phyloP scores from a whole-genome alignment of 2,329 filamentous ascomycete genomes.

The Delphinella strobiligena region DNA sequence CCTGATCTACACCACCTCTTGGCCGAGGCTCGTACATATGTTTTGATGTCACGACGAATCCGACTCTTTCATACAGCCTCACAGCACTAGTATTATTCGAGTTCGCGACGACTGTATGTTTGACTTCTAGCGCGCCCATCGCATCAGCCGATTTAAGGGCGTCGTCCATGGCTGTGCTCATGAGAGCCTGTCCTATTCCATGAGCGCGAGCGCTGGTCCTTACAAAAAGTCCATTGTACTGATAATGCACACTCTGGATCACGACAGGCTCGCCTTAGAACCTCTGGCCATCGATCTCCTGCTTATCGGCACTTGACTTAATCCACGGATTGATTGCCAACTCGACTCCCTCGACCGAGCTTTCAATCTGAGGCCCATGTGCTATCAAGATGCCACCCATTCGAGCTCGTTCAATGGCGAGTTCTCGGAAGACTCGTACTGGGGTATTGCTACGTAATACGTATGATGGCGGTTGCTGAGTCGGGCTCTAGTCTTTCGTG shows the following conservation, averaged over 20 bases:
- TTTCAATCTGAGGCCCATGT: too few relatives aligned
- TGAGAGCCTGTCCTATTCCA: slow-evolving; percentile 19
- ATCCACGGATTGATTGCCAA: neutral
- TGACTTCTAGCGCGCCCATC: slow-evolving; percentile 1
- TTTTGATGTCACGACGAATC: slow-evolving; percentile 15
- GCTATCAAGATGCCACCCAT: too few relatives aligned
- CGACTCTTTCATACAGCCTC: slow-evolving; percentile 16
- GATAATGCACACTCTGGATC: neutral
- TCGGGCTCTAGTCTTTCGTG: slow-evolving; percentile 13
- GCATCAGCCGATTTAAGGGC: slow-evolving; percentile 7
- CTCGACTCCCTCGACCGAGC: neutral
- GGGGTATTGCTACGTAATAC: slow-evolving; percentile 16
- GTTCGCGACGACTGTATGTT: slow-evolving; percentile 15
- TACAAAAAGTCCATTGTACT: slow-evolving; percentile 21
- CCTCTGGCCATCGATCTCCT: too few relatives aligned
- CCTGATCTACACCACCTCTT: slow-evolving; percentile 7
- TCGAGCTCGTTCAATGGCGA: too few relatives aligned
- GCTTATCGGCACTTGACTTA: neutral
- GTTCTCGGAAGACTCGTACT: too few relatives aligned
- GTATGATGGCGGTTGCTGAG: slow-evolving; percentile 15
- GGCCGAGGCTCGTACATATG: slow-evolving; percentile 14
- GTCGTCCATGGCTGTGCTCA: slow-evolving; percentile 15
- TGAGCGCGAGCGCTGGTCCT: slow-evolving; percentile 13
- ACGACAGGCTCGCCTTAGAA: neutral
- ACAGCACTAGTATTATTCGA: slow-evolving; percentile 16